These are phyloP conservation scores for Cylindrotheca closterium DNA, from an alignment of 108 stramenopile species.

Conservation along the genomic window DNA sequence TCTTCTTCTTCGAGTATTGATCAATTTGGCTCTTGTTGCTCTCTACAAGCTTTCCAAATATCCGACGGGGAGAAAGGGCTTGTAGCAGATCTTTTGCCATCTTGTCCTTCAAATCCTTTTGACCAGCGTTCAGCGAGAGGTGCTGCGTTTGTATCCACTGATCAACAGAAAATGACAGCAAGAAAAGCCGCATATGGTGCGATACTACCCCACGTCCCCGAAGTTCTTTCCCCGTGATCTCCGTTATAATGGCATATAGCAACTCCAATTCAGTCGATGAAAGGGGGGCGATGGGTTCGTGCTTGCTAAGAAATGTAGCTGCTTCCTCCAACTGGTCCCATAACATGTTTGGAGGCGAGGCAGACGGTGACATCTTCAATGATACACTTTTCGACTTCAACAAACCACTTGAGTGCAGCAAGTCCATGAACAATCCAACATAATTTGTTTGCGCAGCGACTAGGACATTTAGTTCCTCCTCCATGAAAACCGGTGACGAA, in stretches of 20 bases:
- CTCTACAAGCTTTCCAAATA: conserved; percentile 33
- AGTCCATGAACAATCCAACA: conserved; percentile 37
- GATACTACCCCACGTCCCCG: conserved; percentile 35
- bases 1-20: conserved; percentile 28
- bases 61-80: conserved; percentile 33
- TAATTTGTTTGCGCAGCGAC: conserved; percentile 39
- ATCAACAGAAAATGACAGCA: conserved; percentile 45
- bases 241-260: conserved; percentile 25
- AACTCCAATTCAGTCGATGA: conserved; percentile 6
- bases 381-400: conserved; percentile 36
- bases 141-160: conserved; percentile 46
- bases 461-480: conserved; percentile 39
- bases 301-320: conserved; percentile 27
- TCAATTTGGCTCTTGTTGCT: conserved; percentile 34
- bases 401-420: conserved; percentile 36
- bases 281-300: conserved; percentile 7
- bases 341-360: conserved; percentile 44
- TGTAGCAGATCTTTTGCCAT: conserved; percentile 24
- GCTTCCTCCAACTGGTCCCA: conserved; percentile 48
- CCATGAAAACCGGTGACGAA: conserved; percentile 22
- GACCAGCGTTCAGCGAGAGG: background rate
- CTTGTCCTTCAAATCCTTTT: background rate
- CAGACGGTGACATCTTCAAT: conserved; percentile 38
- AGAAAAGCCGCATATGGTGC: conserved; percentile 45
- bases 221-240: conserved; percentile 36